phyloP scores from a whole-genome alignment of 495 filamentous ascomycete species.

The Podospora tetraspora region DNA sequence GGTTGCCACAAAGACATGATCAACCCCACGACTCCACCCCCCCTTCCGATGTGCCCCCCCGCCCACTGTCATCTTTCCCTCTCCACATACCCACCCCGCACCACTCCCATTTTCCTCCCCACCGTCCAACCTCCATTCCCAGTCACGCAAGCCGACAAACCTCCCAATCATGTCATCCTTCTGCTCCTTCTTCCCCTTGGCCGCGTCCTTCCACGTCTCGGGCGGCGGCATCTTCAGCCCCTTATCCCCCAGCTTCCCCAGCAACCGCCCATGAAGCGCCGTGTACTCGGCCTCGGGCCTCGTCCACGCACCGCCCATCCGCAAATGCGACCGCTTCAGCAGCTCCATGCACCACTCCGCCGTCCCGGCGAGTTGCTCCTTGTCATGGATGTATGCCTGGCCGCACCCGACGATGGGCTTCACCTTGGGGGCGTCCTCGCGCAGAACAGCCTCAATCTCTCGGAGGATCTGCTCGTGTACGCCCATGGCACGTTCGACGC shows the following conservation, averaged over 20 bases:
- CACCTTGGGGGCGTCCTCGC: slow-evolving; percentile 7
- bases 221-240: slow-evolving; percentile 13
- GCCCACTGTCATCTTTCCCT: not conserved
- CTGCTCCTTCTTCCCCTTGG: slow-evolving; percentile 13
- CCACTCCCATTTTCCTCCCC: not conserved
- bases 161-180: slow-evolving; percentile 23
- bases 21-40: slow-evolving; percentile 7
- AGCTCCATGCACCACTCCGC: slow-evolving; percentile 47
- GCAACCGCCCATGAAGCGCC: slow-evolving; percentile 14
- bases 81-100: not conserved
- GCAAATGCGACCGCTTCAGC: slow-evolving; percentile 41
- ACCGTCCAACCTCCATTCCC: slow-evolving; percentile 18
- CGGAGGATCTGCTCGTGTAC: slow-evolving; percentile 54
- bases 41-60: slow-evolving; percentile 1
- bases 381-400: not conserved
- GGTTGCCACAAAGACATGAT: slow-evolving; percentile 16
- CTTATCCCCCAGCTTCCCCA: slow-evolving; percentile 11
- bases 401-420: not conserved
- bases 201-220: slow-evolving; percentile 18
- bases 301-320: slow-evolving; percentile 30
- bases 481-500: slow-evolving; percentile 46
- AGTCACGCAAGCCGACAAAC: slow-evolving; percentile 21
- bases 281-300: slow-evolving; percentile 24
- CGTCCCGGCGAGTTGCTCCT: slow-evolving; percentile 37
- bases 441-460: slow-evolving; percentile 25